Percentiles rank a stretch among this genome's conserved stretches.
phyloP scores from a whole-genome alignment of 2,329 filamentous ascomycete genomes.

The Parafenestella ontariensis region DNA sequence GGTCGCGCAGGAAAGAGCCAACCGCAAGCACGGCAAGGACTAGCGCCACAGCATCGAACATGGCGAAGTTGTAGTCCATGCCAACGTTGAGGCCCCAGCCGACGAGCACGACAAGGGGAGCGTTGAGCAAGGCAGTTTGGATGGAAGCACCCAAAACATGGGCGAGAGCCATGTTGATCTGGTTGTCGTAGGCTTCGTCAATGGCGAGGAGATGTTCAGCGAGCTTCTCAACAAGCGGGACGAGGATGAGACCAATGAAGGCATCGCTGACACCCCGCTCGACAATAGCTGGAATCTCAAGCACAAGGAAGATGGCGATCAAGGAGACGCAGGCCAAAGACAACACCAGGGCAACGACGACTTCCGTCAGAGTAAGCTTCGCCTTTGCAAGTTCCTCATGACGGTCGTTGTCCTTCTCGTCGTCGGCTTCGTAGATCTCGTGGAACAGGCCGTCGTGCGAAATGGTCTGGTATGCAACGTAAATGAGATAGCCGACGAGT shows the following conservation, averaged over 20 bases:
- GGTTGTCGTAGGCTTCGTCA: constrained; percentile 83
- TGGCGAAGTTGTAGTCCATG: constrained; percentile 84
- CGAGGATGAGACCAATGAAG: constrained; percentile 75
- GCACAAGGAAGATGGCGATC: constrained; percentile 75
- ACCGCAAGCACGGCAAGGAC: constrained; percentile 86
- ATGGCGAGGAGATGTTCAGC: constrained; percentile 82
- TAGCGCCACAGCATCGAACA: constrained; percentile 83
- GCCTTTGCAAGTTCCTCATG: constrained; percentile 66
- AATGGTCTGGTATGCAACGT: constrained; percentile 74
- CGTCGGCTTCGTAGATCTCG: constrained; percentile 74
- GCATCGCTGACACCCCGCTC: constrained; percentile 56
- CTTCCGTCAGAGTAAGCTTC: constrained; percentile 79
- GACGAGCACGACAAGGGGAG: constrained; percentile 80
- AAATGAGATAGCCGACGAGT: constrained; percentile 67
- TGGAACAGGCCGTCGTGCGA: constrained; percentile 81
- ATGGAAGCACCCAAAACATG: constrained; percentile 88
- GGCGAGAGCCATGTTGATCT: constrained; percentile 84
- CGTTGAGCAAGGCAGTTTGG: constrained; percentile 89
- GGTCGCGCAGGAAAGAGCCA: constrained; percentile 84
- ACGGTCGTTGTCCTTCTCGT: constrained; percentile 69
- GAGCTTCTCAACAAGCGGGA: constrained; percentile 84
- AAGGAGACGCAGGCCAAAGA: constrained; percentile 74
- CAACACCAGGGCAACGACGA: constrained; percentile 68
- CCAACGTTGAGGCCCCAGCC: constrained; percentile 73
- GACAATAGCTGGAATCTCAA: constrained; percentile 72